A percentile compares a stretch with the other conserved stretches of the same genome.
Evolutionary conservation across 106 monocot genomes (phyloP).

Genomic region (Xerophyta viscosa): DNA sequence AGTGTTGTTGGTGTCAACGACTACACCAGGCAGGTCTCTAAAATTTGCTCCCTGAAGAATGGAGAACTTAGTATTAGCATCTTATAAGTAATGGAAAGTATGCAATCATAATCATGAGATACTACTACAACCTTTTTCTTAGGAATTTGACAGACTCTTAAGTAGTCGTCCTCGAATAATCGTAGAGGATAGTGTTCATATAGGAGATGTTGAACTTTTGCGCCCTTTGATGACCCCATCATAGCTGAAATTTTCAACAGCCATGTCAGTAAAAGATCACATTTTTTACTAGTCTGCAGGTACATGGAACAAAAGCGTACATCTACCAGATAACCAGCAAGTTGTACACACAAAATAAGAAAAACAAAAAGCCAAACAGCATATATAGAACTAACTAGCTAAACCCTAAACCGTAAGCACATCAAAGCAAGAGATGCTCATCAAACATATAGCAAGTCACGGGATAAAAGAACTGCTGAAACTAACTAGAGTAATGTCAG

Average conservation of each 20-base stretch:
- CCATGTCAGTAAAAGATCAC: too few relatives aligned
- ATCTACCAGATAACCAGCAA: too few relatives aligned
- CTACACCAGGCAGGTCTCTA: conserved; percentile 76
- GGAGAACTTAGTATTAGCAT: not conserved
- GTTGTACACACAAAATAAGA: too few relatives aligned
- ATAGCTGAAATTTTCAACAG: conserved; percentile 19
- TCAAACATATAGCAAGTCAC: too few relatives aligned
- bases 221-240: conserved; percentile 15
- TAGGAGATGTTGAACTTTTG: conserved; percentile 20
- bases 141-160: conserved; percentile 67
- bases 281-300: too few relatives aligned
- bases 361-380: too few relatives aligned
- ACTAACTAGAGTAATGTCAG: too few relatives aligned
- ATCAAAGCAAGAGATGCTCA: too few relatives aligned
- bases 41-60: conserved; percentile 74
- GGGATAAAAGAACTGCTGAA: too few relatives aligned
- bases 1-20: conserved; percentile 53
- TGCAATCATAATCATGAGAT: conserved; percentile 1
- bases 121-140: conserved; percentile 49
- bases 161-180: conserved; percentile 51
- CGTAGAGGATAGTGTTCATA: conserved; percentile 63
- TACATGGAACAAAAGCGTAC: too few relatives aligned
- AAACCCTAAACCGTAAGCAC: too few relatives aligned
- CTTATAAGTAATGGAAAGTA: not conserved
- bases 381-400: too few relatives aligned